Evolutionary conservation across 805 yeast species (phyloP), one percentile per base, ranked within the genome.

Genomic region (Ogataea methanolica): DNA sequence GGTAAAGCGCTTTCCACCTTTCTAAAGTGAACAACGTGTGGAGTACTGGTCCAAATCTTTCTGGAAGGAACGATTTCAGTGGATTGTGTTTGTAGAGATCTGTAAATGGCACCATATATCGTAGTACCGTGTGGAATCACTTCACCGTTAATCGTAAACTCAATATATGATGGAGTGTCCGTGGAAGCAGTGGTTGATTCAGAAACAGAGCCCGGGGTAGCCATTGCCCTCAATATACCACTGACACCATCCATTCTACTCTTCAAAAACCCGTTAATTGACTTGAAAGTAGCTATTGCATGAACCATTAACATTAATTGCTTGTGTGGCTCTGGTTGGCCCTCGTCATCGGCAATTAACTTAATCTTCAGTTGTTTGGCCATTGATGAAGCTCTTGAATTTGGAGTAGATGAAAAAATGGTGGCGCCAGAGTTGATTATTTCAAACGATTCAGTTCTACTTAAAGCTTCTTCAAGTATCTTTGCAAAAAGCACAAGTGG

Each of bases 391-490:
- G 87, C 76, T 26, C 79, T 77, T 0, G 60, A 50, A 26, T 45
- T 53, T 4, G 58, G 39, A n/a, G 43, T 47, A 5, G 58, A 50
- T 6, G 51, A 43, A 17, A 36, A 42, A 6, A 42, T 40, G 2
- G 54, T 43, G 7, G 54, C 50, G 14, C 76, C 87, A 58, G 79
- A 67, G 0, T 78, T 71, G 1, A 76, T 62, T 16, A 89, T 79
- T 37, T 81, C 85, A 61, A 89, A 87, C 0, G 83, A 70, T 61
- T 90, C 97, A 0, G 81, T 72, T 55, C 96, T 74, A 1, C 88
- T 80, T 21, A 89, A 65, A 0, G 88, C 80, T 47, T 86, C 90
- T 51, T 88, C 94, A 16, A 89, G 67, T 50, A 82, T 79, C 5
- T 67, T 65, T 1, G 88, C 75, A 21, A 88, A 66, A 3, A 70